phyloP scores from a whole-genome alignment of 2,329 filamentous ascomycete genomes.

The Pseudogymnoascus sp. region DNA sequence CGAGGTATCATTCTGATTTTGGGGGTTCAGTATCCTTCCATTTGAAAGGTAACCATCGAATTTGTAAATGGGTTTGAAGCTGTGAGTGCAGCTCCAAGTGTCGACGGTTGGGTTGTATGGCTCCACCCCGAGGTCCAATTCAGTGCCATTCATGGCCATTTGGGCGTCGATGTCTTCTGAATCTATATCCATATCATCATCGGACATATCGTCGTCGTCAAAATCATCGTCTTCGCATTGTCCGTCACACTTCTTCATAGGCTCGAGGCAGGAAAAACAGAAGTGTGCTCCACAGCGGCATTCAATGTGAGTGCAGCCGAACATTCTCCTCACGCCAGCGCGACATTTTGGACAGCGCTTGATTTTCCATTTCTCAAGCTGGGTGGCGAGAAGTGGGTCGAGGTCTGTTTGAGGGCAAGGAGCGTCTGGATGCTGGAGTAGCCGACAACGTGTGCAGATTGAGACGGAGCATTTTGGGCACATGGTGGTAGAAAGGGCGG shows the following conservation, averaged over 20 bases:
- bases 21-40: not conserved
- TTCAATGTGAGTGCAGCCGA: conserved; percentile 40
- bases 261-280: conserved; percentile 38
- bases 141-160: conserved; percentile 28
- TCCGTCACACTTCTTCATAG: conserved; percentile 21
- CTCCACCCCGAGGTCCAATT: conserved; percentile 30
- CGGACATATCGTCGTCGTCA: conserved; percentile 25
- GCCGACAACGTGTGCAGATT: conserved; percentile 39
- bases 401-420: conserved; percentile 31
- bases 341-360: conserved; percentile 44
- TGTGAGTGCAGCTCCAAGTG: conserved; percentile 17
- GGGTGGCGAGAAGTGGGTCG: conserved; percentile 27
- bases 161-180: conserved; percentile 24
- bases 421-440: conserved; percentile 32
- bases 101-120: conserved; percentile 13
- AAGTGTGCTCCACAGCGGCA: conserved; percentile 44
- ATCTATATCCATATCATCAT: conserved; percentile 21
- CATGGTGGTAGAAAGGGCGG: conserved; percentile 22
- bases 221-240: conserved; percentile 15
- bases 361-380: conserved; percentile 38
- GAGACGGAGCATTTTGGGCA: conserved; percentile 38
- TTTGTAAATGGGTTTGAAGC: conserved; percentile 4
- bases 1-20: not conserved
- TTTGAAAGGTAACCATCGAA: not conserved
- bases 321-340: conserved; percentile 40